Evolutionary conservation across 371 early-diverging fungal species (phyloP).

Genomic region (Encephalitozoon intestinalis): DNA sequence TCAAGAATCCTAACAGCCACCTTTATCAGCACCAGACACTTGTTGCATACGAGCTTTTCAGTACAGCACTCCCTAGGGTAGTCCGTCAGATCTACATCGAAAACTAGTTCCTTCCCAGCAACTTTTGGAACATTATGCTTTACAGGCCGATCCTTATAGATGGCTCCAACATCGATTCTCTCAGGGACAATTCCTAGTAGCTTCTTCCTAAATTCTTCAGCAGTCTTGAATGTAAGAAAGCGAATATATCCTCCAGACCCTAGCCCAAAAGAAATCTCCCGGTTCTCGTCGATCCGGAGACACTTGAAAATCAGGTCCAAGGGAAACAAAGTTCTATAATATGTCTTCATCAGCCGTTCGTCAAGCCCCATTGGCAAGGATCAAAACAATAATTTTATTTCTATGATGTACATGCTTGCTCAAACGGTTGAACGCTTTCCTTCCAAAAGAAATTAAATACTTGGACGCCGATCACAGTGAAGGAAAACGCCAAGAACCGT

Average conservation of each 20-base stretch:
- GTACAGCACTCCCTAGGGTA: constrained; percentile 87
- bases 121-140: constrained; percentile 68
- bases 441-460: constrained; percentile 3
- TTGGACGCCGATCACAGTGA: neutral
- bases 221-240: constrained; percentile 70
- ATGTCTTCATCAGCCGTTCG: neutral
- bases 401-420: neutral
- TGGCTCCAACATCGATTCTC: constrained; percentile 93
- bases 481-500: neutral
- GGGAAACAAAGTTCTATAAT: constrained; percentile 56
- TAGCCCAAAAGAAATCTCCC: constrained; percentile 85
- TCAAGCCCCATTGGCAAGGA: constrained; percentile 8
- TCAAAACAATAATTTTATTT: constrained; percentile 4
- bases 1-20: constrained; percentile 77
- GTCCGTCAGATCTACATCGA: constrained; percentile 99
- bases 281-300: constrained; percentile 37
- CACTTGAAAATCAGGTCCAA: constrained; percentile 33
- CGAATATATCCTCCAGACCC: constrained; percentile 71
- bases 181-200: constrained; percentile 67
- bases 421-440: neutral
- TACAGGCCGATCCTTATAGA: constrained; percentile 69
- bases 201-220: constrained; percentile 69
- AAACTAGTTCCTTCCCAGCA: constrained; percentile 80
- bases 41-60: constrained; percentile 69
- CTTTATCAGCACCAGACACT: constrained; percentile 86